Evolutionary conservation across 371 early-diverging fungal genomes (phyloP), one percentile per base, ranked within the genome.

Genomic region (Mucor lusitanicus): DNA sequence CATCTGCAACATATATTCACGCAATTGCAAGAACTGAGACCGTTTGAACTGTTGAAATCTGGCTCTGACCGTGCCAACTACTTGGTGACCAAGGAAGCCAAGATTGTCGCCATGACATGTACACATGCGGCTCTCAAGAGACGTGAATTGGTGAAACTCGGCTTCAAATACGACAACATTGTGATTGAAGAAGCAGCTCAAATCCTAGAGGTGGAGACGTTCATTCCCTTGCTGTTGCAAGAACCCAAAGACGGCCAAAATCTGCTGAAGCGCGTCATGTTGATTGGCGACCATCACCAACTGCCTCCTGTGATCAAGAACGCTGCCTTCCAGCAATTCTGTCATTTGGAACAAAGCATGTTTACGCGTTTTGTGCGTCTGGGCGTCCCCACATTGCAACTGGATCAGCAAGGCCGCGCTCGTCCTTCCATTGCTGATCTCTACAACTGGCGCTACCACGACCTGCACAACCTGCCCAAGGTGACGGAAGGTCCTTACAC

Each of bases 181-280:
- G 85, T 99, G 17, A 92, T 99, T 90, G 99, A 99, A 74, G 99
- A 99, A 75, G 94, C 98, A 0, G 99, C 95, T 17, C 99, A 99
- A 74, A 91, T 98, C 9, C 77, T 97, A 13, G 99, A 99, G 73
- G 88, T 97, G 3, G 99, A 99, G 72, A 90, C 98, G 3, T 92
- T 99, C 65, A 93, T 99, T 33, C 96, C 98, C 6, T 80, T 99
- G 69, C 68, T 93, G 39, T 75, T 98, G 11, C 97, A 97, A 80
- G 85, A 86, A 15, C 72, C 87, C n/a, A 81, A 83, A 32, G 80
- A 83, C 64, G 85, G 85, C 23, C 70, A 77, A 54, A 87, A 83
- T 25, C 83, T 90, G 0, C 74, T 98, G 58, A 87, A 94, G 75
- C 92, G 97, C 23, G 89, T 99, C 6, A 87, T 99, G 15, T 61